Base-by-base conservation (phyloP, 2,329 filamentous ascomycete genomes). In the Magnaporthiopsis rhizophila region DNA sequence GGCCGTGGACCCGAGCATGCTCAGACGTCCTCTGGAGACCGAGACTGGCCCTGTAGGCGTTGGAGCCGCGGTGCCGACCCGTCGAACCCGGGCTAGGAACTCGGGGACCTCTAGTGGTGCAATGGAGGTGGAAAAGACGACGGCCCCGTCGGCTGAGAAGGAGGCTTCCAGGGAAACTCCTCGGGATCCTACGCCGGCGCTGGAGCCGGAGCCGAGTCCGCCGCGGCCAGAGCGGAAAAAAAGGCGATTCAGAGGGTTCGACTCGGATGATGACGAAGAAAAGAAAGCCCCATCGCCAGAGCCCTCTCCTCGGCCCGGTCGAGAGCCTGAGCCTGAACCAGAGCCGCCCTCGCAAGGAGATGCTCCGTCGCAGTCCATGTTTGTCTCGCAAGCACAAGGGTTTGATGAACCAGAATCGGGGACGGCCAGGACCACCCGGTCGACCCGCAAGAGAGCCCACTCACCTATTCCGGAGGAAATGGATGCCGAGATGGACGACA, bases 161-260 rank as follows among this genome's bases (percentile, higher is more conserved):
- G 67, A 15, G 0, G 66, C 60, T 13, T 24, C 64, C 13, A 21
- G n/a, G 3, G 58, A 58, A 32, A 28, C 8, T 45, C n/a, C 18
- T 67, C 66, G 8, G 65, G 65, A 61, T 64, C 60, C 63, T 12
- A 64, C 62, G 24, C 58, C 59, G 3, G 18, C 32, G 28, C 32
- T 30, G 24, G 28, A 45, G 30, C n/a, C 24, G 26, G 28, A 45
- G n/a, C n/a, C 30, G 26, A 57, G 50, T 36, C 59, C 63, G 12
- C 61, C 60, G 21, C 64, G 66, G 38, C 60, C 65, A 21, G 65
- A 26, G 32, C 24, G 58, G 18, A 61, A 26, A 32, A 59, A 50
- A 26, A 81, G 80, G 72, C 81, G 87, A 1, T 95, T 97, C 75
- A 90, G 87, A 59, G 87, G 89, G 0, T 96, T 96, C 66, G 89